Conservation (phyloP, 371 early-diverging fungal species). For the Actinomortierella wolfii region DNA sequence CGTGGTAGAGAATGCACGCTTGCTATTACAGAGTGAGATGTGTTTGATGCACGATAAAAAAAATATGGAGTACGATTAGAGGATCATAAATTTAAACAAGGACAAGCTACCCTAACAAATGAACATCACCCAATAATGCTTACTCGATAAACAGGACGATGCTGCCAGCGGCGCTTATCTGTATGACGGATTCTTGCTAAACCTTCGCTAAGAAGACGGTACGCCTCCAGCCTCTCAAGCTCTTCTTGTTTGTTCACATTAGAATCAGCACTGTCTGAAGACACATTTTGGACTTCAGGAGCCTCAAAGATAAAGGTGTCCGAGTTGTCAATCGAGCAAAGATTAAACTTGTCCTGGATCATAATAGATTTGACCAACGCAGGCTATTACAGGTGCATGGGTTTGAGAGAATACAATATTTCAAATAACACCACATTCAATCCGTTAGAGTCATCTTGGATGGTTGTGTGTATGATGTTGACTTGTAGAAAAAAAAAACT, state of each 20-base stretch:
- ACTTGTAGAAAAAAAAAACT: conserved; percentile 2
- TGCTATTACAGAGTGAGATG: conserved; percentile 43
- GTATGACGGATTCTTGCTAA: conserved; percentile 51
- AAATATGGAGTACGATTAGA: neutral
- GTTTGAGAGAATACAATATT: too few species aligned
- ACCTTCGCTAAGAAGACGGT: conserved; percentile 51
- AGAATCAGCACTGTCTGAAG: conserved; percentile 4
- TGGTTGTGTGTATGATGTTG: too few species aligned
- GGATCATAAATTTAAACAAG: conserved; percentile 1
- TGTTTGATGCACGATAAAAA: neutral
- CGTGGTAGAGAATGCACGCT: conserved; percentile 65
- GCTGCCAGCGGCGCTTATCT: conserved; percentile 72
- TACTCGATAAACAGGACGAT: conserved; percentile 70
- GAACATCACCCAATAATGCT: conserved; percentile 1
- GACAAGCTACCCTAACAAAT: neutral
- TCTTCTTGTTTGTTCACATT: conserved; percentile 15
- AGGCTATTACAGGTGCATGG: neutral
- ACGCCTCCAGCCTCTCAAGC: conserved; percentile 42
- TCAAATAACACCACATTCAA: too few species aligned
- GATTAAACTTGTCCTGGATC: too few species aligned
- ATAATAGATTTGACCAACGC: too few species aligned
- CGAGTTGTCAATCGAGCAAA: too few species aligned
- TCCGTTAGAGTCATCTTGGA: too few species aligned
- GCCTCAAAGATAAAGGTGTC: conserved; percentile 43
- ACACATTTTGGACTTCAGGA: conserved; percentile 20